Evolutionary conservation across 306 rosid genomes (phyloP).

Genomic region (Fragaria iinumae): DNA sequence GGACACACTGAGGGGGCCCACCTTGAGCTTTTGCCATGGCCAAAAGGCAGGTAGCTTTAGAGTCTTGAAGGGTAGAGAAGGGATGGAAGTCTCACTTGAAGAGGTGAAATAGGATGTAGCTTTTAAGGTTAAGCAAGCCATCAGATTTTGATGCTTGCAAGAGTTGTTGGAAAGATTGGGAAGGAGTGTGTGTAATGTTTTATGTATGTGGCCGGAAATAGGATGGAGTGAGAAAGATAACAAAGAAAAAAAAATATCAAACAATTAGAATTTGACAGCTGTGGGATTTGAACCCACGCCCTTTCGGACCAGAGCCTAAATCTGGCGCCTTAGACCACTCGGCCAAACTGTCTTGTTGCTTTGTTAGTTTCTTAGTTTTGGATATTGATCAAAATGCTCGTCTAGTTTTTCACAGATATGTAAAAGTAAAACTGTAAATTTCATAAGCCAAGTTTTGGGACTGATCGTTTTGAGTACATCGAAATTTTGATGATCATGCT

Average conservation of each 20-base stretch:
- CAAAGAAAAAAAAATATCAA: too few relatives aligned
- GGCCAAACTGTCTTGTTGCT: slow-evolving; percentile 57
- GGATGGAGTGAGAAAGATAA: background rate
- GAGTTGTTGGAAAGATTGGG: background rate
- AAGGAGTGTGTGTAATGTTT: background rate
- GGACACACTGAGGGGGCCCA: slow-evolving; percentile 81
- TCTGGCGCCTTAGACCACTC: slow-evolving; percentile 98
- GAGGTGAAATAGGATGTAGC: slow-evolving; percentile 31
- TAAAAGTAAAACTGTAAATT: background rate
- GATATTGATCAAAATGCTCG: too few relatives aligned
- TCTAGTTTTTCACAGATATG: background rate
- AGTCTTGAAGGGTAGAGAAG: slow-evolving; percentile 54
- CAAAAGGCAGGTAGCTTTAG: slow-evolving; percentile 65
- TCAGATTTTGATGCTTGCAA: slow-evolving; percentile 19
- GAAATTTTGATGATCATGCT: background rate
- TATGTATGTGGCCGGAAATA: slow-evolving; percentile 12
- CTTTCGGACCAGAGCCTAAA: slow-evolving; percentile 98
- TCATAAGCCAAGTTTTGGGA: background rate
- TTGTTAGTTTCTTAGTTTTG: too few relatives aligned
- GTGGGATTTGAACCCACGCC: slow-evolving; percentile 98
- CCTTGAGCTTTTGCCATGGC: slow-evolving; percentile 81
- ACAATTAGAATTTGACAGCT: slow-evolving; percentile 34
- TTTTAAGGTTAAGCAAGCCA: slow-evolving; percentile 46
- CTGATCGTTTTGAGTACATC: background rate
- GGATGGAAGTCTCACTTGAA: slow-evolving; percentile 33